Base-by-base conservation (phyloP, 495 filamentous ascomycete genomes). In the Lophiostoma macrostomum region DNA sequence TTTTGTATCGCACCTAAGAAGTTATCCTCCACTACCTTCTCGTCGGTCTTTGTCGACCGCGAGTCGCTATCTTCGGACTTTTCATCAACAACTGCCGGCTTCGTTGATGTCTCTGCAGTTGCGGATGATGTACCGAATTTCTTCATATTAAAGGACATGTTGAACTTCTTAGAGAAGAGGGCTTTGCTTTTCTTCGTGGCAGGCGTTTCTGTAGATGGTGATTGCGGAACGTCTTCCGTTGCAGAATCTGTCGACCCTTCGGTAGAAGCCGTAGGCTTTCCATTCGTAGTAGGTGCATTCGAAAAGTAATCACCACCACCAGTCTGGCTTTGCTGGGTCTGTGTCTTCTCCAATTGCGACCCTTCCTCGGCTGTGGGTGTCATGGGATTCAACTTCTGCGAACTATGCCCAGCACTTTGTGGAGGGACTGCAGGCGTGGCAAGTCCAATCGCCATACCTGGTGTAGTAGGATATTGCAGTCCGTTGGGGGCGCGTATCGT, bases 141-240 rank as follows among this genome's bases (percentile, higher is more conserved):
- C 74, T 91, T 95, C 63, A 74, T 80, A 39, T 82, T 80, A 65
- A 87, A 86, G 5, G 86, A 83, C 71, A 90, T 90, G 28, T 83
- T 81, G 69, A 96, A 91, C 63, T 91, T 93, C 73, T 91, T 93
- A 3, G 84, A 81, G 63, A 95, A 94, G 10, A 88, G 69, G 1
- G 80, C 84, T 19, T 76, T 76, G 0, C 80, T 75, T 31, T 84
- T 82, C 64, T 91, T 94, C 82, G 67, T 51, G 85, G 82, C 60
- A 84, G 87, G 23, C 88, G 86, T 24, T 77, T 53, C 50, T 31
- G 59, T 74, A 74, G 32, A 70, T 65, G 3, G 63, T 13, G 62
- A 57, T 18, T 56, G 56, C 18, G 44, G 57, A 6, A 53, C 18
- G 12, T 18, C 20, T 10, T 54, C 56, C 31, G 42, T 20, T 11